A percentile compares a stretch with the other conserved stretches of the same genome.
Conservation (phyloP, 352 stramenopile species). For the Phytopythium cucurbitacearum region DNA sequence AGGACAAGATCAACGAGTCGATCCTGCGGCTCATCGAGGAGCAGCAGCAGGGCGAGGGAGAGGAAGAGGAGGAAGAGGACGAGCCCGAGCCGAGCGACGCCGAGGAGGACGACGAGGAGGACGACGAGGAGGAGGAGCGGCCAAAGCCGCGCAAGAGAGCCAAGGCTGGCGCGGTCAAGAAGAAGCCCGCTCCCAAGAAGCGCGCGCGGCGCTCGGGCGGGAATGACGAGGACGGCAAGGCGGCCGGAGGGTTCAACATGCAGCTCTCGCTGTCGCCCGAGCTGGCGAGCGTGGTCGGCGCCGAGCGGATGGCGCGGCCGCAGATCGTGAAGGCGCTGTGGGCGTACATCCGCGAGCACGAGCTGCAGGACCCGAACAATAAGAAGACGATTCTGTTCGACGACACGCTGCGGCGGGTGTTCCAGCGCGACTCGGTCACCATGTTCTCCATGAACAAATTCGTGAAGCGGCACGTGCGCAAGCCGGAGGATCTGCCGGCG, state of each 20-base stretch:
- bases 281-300: slow-evolving; percentile 77
- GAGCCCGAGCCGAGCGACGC: slow-evolving; percentile 39
- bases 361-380: slow-evolving; percentile 94
- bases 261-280: slow-evolving; percentile 73
- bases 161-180: slow-evolving; percentile 30
- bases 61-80: slow-evolving; percentile 45
- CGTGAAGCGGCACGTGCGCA: slow-evolving; percentile 81
- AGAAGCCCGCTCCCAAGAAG: slow-evolving; percentile 56
- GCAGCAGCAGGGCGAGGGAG: slow-evolving; percentile 65
- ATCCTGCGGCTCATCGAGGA: slow-evolving; percentile 82
- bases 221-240: slow-evolving; percentile 14
- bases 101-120: slow-evolving; percentile 27
- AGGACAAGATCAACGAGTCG: slow-evolving; percentile 79
- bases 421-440: slow-evolving; percentile 79
- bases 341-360: slow-evolving; percentile 94
- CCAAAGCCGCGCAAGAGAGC: slow-evolving; percentile 23
- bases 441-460: slow-evolving; percentile 91
- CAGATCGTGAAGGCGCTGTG: slow-evolving; percentile 95
- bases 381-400: slow-evolving; percentile 92
- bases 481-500: slow-evolving; percentile 55
- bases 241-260: slow-evolving; percentile 67
- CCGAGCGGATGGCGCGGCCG: slow-evolving; percentile 82
- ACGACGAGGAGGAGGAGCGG: slow-evolving; percentile 3
- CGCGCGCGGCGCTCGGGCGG: slow-evolving; percentile 37
- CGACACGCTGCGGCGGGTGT: slow-evolving; percentile 73